Evolutionary conservation across 495 filamentous ascomycete genomes (phyloP), one percentile per base, ranked within the genome.

Genomic region (Neurospora tetrasperma): DNA sequence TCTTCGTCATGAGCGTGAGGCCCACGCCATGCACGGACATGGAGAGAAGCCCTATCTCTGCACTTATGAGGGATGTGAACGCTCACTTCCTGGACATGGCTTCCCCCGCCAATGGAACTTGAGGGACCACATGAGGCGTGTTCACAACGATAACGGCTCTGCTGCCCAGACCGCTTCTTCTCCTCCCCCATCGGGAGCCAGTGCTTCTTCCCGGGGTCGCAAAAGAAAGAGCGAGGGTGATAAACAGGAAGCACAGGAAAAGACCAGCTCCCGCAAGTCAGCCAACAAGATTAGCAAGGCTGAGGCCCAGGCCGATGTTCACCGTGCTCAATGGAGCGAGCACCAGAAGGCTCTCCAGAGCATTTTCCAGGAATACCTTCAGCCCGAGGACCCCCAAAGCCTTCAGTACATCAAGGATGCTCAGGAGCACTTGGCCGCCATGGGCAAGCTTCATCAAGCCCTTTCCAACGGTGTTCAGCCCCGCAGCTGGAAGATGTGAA

Each of bases 41-140:
- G 94, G 93, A 73, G 91, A 93, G 78, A 94, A 94, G 83, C 93
- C 93, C 16, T 92, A 94, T 78, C 87, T 93, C 41, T 98, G 94
- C 85, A 88, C 88, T 41, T 95, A 92, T 82, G 85, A 90, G 69
- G 93, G 91, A 70, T 98, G 94, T 78, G 93, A 97, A 71, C 90
- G 94, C 72, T 88, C 92, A 70, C 82, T 90, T 66, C 85, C 88
- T 35, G 92, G 92, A 77, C 90, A 94, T 81, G 94, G 94, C 77
- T 98, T 98, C 78, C 94, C 93, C 42, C 89, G 94, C 79, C 89
- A 93, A 76, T 98, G 94, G 92, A 98, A 98, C 82, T 86, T 96
- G 42, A 88, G 89, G 82, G 94, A 98, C 85, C 94, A 98, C 85
- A 96, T 97, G 93, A 91, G 91, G 80, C 89, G 94, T 73, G 93